Evolutionary conservation across 129 eudicot species (phyloP), one percentile per base, ranked within the genome.

Genomic region (Centaurea solstitialis): DNA sequence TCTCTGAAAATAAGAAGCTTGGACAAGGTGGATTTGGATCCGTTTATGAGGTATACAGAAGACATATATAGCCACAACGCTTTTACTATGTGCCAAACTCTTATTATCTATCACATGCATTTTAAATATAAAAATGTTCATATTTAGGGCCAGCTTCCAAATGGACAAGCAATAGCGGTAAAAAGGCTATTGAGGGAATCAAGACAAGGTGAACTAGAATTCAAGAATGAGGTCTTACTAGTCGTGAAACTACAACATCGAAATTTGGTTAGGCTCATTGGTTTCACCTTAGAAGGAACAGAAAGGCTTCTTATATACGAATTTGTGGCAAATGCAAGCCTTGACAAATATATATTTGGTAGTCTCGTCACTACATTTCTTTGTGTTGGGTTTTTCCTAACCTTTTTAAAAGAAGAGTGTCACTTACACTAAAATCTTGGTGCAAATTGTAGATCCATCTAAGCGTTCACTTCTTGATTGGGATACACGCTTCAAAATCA

Each of bases 11-110:
- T 6, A 80, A 76, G 4, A 85, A 76, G 18, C 78, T 85, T 30
- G 87, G 87, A 3, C 53, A 15, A 72, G 84, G 80, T 66, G 87
- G 83, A 73, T 84, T 74, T 68, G 84, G 87, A 11, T 13, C 8
- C 35, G 83, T 84, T 18, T 79, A 84, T 30, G 70, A 79, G 84
- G 84, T 84, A 67, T 9, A 24, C 5, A 4, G 8, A 21, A 15
- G 2, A 22, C 9, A 0, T 26, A 26, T 26, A 35, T 47, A 3
- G 57, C 5, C 12, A 33, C 5, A 70, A 26, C 1, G 30, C 30
- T 26, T 26, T 26, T 13, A 21, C n/a, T 24, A 26, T 26, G 30
- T 26, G 7, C 2, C 6, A 20, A 74, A 22, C 1, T 13, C 4
- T 5, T 15, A 10, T 0, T 22, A 1, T 6, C 33, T 22, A 1